Evolutionary conservation across 202 grass and related monocot genomes (phyloP).

Genomic region (Setaria viridis): DNA sequence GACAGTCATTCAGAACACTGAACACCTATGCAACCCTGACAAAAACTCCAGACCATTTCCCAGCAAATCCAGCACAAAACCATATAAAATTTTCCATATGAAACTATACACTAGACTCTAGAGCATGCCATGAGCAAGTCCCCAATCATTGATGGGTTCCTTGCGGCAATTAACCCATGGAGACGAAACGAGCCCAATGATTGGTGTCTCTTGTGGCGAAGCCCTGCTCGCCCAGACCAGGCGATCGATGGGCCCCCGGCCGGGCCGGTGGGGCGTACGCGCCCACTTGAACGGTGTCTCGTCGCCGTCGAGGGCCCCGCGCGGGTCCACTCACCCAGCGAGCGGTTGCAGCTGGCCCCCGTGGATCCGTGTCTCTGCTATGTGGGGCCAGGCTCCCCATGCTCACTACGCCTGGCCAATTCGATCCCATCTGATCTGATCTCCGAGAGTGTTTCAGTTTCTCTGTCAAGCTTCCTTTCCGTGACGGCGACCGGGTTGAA

Average conservation of each 20-base stretch:
- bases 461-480: slow-evolving; percentile 42
- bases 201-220: slow-evolving; percentile 44
- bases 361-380: not conserved
- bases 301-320: slow-evolving; percentile 52
- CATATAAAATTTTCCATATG: not conserved
- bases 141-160: slow-evolving; percentile 52
- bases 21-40: not conserved
- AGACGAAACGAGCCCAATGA: slow-evolving; percentile 39
- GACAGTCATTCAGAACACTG: not conserved
- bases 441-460: slow-evolving; percentile 27
- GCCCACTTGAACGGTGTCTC: slow-evolving; percentile 55
- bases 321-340: not conserved
- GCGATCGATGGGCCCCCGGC: not conserved
- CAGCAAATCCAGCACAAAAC: slow-evolving; percentile 7
- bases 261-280: not conserved
- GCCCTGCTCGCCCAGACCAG: slow-evolving; percentile 38
- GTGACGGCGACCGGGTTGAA: slow-evolving; percentile 43
- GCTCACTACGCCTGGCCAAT: not conserved
- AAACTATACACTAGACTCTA: not conserved
- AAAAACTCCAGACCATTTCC: slow-evolving; percentile 13
- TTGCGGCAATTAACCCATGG: slow-evolving; percentile 31
- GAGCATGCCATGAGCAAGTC: slow-evolving; percentile 18
- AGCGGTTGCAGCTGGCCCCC: not conserved
- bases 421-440: slow-evolving; percentile 23
- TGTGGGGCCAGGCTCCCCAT: not conserved